Evolutionary conservation across 2,329 filamentous ascomycete genomes (phyloP).

Genomic region (Microdochium trichocladiopsis): DNA sequence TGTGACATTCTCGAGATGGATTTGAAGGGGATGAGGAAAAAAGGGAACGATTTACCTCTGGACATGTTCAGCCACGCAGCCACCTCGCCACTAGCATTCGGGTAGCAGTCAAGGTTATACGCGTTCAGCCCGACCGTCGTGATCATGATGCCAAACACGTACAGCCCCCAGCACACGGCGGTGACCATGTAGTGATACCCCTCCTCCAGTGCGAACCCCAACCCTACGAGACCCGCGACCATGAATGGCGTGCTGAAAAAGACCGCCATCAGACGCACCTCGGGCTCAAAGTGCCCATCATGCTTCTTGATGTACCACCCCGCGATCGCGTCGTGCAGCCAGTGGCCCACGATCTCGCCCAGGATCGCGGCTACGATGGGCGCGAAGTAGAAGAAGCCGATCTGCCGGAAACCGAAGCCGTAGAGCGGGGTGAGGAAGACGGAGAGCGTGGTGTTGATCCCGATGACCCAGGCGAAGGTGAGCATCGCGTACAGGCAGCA

Average conservation of each 20-base stretch:
- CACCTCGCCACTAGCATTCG: slow-evolving; percentile 46
- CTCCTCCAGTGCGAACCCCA: slow-evolving; percentile 43
- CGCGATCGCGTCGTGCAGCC: slow-evolving; percentile 44
- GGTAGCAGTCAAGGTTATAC: slow-evolving; percentile 48
- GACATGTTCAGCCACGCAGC: slow-evolving; percentile 43
- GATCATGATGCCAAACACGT: slow-evolving; percentile 49
- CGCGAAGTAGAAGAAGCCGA: slow-evolving; percentile 52
- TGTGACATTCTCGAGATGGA: too few relatives aligned
- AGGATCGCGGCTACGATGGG: slow-evolving; percentile 46
- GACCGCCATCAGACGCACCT: slow-evolving; percentile 42
- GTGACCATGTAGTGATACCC: slow-evolving; percentile 45
- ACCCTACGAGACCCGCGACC: slow-evolving; percentile 37
- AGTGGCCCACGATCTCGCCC: slow-evolving; percentile 47
- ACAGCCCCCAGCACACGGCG: slow-evolving; percentile 42
- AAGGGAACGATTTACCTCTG: slow-evolving; percentile 24
- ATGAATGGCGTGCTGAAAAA: slow-evolving; percentile 41
- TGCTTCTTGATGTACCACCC: slow-evolving; percentile 35
- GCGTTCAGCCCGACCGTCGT: slow-evolving; percentile 42
- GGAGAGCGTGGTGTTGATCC: slow-evolving; percentile 48
- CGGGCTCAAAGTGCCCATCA: slow-evolving; percentile 46
- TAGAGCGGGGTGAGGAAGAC: slow-evolving; percentile 44
- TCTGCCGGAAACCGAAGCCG: slow-evolving; percentile 38
- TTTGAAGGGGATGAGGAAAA: too few relatives aligned
- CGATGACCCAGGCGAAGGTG: slow-evolving; percentile 43
- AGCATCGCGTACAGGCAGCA: slow-evolving; percentile 26